A percentile compares a stretch with the other conserved stretches of the same genome.
phyloP scores from a whole-genome alignment of 2,329 filamentous ascomycete genomes.

The Ascochyta viciae-villosae region DNA sequence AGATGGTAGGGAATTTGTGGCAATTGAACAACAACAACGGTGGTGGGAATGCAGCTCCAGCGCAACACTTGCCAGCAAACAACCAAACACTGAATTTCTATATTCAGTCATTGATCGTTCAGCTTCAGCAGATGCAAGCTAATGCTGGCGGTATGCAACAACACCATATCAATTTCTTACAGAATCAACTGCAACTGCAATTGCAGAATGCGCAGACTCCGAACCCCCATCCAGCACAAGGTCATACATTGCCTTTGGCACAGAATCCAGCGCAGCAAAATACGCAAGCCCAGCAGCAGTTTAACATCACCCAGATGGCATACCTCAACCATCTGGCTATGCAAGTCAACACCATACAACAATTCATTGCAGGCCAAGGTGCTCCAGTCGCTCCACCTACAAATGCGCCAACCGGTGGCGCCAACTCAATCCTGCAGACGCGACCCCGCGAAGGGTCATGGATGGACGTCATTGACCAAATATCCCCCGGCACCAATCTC shows the following conservation, averaged over 20 bases:
- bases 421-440: slow-evolving; percentile 40
- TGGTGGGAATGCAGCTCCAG: slow-evolving; percentile 8
- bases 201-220: slow-evolving; percentile 9
- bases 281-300: slow-evolving; percentile 14
- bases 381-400: slow-evolving; percentile 14
- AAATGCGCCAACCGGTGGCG: background rate
- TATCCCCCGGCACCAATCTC: slow-evolving; percentile 58
- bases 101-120: slow-evolving; percentile 26
- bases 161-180: slow-evolving; percentile 22
- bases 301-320: background rate
- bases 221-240: slow-evolving; percentile 1
- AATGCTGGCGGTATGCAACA: slow-evolving; percentile 23
- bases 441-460: slow-evolving; percentile 56
- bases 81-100: slow-evolving; percentile 20
- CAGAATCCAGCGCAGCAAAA: slow-evolving; percentile 2
- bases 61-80: background rate
- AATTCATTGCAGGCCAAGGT: slow-evolving; percentile 1
- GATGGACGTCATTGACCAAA: slow-evolving; percentile 57
- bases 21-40: slow-evolving; percentile 18
- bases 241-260: background rate
- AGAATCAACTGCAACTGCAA: slow-evolving; percentile 28
- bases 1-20: background rate
- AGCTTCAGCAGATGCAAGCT: slow-evolving; percentile 32
- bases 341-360: slow-evolving; percentile 14
- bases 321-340: background rate